Conservation (phyloP, 805 yeast species). For the Pichia ethanolica region DNA sequence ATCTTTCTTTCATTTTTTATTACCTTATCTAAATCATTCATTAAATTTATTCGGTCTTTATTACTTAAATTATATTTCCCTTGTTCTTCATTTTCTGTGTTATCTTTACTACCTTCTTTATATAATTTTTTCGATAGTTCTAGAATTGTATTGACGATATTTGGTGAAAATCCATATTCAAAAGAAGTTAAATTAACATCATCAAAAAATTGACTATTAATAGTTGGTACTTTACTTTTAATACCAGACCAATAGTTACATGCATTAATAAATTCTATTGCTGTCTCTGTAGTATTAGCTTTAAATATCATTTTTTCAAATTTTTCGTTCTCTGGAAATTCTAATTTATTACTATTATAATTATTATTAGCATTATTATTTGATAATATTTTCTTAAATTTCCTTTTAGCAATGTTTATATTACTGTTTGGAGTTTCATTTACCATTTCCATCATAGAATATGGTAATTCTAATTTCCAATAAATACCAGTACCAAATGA, state of each 20-base stretch:
- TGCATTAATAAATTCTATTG: constrained; percentile 62
- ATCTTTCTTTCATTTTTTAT: background rate
- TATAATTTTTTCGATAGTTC: background rate
- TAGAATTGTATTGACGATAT: background rate
- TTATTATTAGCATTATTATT: background rate
- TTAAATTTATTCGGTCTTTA: background rate
- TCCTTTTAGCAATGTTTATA: too few relatives aligned
- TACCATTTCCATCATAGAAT: constrained; percentile 9
- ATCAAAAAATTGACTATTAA: background rate
- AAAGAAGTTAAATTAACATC: constrained; percentile 66
- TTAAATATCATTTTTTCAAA: constrained; percentile 45
- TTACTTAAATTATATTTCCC: background rate
- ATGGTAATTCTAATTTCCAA: constrained; percentile 55
- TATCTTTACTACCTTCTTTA: too few relatives aligned
- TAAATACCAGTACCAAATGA: constrained; percentile 31
- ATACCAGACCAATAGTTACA: constrained; percentile 91
- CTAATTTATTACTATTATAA: background rate
- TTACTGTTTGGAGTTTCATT: constrained; percentile 9
- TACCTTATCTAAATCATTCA: background rate
- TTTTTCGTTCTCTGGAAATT: background rate
- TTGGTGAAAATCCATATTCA: constrained; percentile 51
- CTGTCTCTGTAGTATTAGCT: constrained; percentile 60
- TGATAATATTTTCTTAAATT: too few relatives aligned
- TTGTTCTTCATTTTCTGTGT: background rate
- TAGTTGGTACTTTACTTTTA: constrained; percentile 63